Evolutionary conservation across 2,329 filamentous ascomycete species (phyloP).

Genomic region (Diaporthe velutina): DNA sequence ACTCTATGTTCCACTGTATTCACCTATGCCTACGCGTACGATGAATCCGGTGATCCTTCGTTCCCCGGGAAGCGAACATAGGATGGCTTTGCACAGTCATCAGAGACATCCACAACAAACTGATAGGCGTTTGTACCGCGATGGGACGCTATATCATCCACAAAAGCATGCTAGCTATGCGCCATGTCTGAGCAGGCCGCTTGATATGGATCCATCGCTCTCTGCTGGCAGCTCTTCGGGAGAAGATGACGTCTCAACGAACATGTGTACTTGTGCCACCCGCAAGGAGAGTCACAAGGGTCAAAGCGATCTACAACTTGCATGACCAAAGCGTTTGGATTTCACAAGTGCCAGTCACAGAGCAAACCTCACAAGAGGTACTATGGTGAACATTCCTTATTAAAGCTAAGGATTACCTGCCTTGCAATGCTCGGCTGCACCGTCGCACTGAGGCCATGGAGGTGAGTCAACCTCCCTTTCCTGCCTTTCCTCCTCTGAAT

Average conservation of each 20-base stretch:
- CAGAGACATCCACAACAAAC: neutral
- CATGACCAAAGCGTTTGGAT: neutral
- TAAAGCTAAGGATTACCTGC: constrained; percentile 25
- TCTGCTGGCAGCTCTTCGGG: no score
- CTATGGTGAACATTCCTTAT: constrained; percentile 3
- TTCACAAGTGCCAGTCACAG: neutral
- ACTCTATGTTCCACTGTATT: neutral
- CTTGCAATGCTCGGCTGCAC: neutral
- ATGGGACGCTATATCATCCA: neutral
- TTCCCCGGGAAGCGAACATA: neutral
- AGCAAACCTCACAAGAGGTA: neutral
- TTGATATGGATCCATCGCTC: neutral
- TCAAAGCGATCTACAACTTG: neutral
- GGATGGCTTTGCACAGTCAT: neutral
- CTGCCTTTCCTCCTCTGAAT: neutral
- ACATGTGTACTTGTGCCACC: neutral
- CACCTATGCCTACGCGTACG: neutral
- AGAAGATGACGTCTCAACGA: neutral
- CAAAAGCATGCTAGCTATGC: neutral
- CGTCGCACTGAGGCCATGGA: neutral
- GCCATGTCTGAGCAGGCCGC: neutral
- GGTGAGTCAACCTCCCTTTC: neutral
- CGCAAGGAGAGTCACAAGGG: neutral
- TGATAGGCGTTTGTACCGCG: no score
- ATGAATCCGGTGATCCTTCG: neutral